Conservation (phyloP, 768 basidiomycete species). For the Rubroboletus satanas region DNA sequence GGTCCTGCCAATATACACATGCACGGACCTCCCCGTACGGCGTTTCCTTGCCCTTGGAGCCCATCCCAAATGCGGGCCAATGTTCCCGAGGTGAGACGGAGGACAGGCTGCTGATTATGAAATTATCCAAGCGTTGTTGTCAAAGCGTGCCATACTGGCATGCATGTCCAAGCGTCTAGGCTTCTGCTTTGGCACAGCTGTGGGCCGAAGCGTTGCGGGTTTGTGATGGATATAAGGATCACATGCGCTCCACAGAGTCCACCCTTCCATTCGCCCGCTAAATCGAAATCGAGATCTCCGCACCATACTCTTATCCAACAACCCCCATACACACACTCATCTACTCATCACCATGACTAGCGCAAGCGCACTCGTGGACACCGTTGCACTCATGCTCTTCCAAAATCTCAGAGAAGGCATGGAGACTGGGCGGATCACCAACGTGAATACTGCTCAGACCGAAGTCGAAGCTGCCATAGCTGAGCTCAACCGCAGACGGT, state of each 20-base stretch:
- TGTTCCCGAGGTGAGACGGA: slow-evolving; percentile 12
- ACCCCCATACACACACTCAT: neutral
- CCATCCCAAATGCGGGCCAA: slow-evolving; percentile 2
- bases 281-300: neutral
- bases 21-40: neutral
- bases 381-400: slow-evolving; percentile 8
- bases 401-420: slow-evolving; percentile 9
- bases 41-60: neutral
- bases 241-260: neutral
- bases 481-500: neutral
- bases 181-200: slow-evolving; percentile 15
- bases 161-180: slow-evolving; percentile 12
- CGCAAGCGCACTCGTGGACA: neutral
- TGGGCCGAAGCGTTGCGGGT: slow-evolving; percentile 2
- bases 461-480: slow-evolving; percentile 13
- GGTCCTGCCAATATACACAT: neutral
- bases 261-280: neutral
- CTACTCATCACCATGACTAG: slow-evolving; percentile 7
- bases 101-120: neutral
- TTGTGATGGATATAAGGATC: slow-evolving; percentile 10
- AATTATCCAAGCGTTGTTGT: slow-evolving; percentile 9
- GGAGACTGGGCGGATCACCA: slow-evolving; percentile 7
- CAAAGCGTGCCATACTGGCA: slow-evolving; percentile 8
- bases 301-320: neutral
- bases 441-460: neutral